Conservation (phyloP, 768 basidiomycete genomes). For the Russula compacta region DNA sequence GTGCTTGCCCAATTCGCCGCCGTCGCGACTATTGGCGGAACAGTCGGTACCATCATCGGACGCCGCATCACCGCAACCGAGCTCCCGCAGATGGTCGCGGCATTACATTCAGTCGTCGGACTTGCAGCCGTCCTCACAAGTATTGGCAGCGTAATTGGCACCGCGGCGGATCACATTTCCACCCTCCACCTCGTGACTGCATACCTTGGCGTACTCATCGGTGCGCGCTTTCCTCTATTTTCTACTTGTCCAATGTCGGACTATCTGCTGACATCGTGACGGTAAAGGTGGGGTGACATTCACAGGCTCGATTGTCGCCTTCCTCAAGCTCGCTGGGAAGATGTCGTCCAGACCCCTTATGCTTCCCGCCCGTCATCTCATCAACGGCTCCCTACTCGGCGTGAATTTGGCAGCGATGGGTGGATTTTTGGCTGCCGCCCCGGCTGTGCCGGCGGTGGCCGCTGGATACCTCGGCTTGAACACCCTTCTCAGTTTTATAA, state of each 20-base stretch:
- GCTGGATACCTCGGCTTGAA: slow-evolving; percentile 72
- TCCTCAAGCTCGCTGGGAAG: slow-evolving; percentile 76
- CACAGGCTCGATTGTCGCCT: slow-evolving; percentile 84
- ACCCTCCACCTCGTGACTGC: slow-evolving; percentile 75
- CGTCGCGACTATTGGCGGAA: slow-evolving; percentile 65
- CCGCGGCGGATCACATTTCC: slow-evolving; percentile 54
- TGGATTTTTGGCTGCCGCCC: slow-evolving; percentile 63
- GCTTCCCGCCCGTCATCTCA: slow-evolving; percentile 68
- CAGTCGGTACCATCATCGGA: slow-evolving; percentile 64
- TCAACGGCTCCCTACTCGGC: slow-evolving; percentile 65
- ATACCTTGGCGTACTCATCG: slow-evolving; percentile 79
- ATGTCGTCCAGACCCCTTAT: slow-evolving; percentile 68
- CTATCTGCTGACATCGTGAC: slow-evolving; percentile 5
- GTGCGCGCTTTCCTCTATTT: slow-evolving; percentile 28
- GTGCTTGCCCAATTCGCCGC: slow-evolving; percentile 71
- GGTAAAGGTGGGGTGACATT: slow-evolving; percentile 69
- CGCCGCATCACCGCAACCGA: slow-evolving; percentile 82
- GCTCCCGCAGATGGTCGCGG: slow-evolving; percentile 74
- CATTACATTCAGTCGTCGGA: slow-evolving; percentile 83
- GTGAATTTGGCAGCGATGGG: slow-evolving; percentile 66
- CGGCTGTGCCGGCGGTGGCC: slow-evolving; percentile 62
- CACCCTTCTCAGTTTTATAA: slow-evolving; percentile 69
- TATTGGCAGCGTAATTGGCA: slow-evolving; percentile 66
- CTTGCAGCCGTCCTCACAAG: slow-evolving; percentile 84
- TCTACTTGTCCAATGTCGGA: neutral